Percentiles rank a stretch among this genome's conserved stretches.
phyloP scores from a whole-genome alignment of 768 basidiomycete species.

The Xerocomus brunneocitrinus region DNA sequence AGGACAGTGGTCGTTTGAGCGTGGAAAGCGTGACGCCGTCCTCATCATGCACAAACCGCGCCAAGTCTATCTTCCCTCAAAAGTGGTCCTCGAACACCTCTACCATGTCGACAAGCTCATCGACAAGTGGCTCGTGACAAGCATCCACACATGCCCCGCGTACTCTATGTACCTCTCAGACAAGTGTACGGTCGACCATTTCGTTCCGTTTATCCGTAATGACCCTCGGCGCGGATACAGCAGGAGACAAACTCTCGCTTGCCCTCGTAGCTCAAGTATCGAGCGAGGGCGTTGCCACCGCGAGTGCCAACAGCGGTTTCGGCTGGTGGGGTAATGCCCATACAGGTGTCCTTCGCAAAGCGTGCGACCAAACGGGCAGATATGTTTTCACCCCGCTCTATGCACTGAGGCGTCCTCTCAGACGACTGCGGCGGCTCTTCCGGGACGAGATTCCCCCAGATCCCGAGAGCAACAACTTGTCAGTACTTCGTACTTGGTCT shows the following conservation, averaged over 20 bases:
- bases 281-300: not conserved
- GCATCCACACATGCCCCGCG: conserved; percentile 29
- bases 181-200: conserved; percentile 12
- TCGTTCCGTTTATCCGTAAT: not conserved
- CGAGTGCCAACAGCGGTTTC: not conserved
- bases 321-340: conserved; percentile 17
- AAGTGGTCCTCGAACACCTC: conserved; percentile 23
- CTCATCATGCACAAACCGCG: conserved; percentile 32
- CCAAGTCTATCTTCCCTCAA: conserved; percentile 14
- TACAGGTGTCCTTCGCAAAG: conserved; percentile 21
- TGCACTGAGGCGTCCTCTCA: conserved; percentile 14
- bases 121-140: conserved; percentile 32
- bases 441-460: conserved; percentile 10
- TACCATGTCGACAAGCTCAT: conserved; percentile 24
- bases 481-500: conserved; percentile 1
- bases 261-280: conserved; percentile 16
- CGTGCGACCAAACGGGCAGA: conserved; percentile 10
- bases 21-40: conserved; percentile 27
- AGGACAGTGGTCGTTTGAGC: conserved; percentile 30
- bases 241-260: conserved; percentile 21
- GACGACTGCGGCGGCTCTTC: conserved; percentile 8
- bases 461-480: conserved; percentile 17
- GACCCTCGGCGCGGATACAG: conserved; percentile 3
- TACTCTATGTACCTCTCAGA: conserved; percentile 32
- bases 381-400: conserved; percentile 23